Base-by-base conservation (phyloP, 2,329 filamentous ascomycete genomes). In the Alternaria arborescens region DNA sequence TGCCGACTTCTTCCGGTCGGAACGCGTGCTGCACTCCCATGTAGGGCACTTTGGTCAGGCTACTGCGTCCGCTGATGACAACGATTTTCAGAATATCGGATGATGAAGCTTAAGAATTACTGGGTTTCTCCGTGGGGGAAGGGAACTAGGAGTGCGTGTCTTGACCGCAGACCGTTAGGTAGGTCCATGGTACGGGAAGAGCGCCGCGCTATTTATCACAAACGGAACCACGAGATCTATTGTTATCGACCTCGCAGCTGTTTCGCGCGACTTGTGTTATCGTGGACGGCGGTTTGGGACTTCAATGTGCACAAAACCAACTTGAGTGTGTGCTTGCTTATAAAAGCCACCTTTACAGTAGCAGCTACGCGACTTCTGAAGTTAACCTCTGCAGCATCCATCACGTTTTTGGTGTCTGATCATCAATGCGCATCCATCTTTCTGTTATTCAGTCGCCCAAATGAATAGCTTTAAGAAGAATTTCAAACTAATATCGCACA, bases 1-100 rank as follows among this genome's bases (percentile, higher is more conserved):
- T 38, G 47, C 47, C 47, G 48, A 40, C 14, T 52, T 52, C 36
- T 52, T 52, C 48, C 48, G 34, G 10, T n/a, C 12, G 46, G 11
- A 48, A 24, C 30, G 12, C 46, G 24, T 5, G 14, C 30, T 36
- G 44, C 7, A 22, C 18, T 2, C 6, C 0, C 3, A 1, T 20
- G 43, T 10, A 46, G 43, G 24, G 26, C 42, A 8, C 2, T 32
- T 3, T 30, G 5, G 34, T 38, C 16, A 18, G 20, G 6, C 3
- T 8, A 4, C 26, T 43, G 41, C 41, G 22, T 24, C 41, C 20
- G 41, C 41, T 16, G 20, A 12, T 24, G 11, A 43, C 22, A 16
- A 43, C 0, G 11, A 1, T 12, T 7, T 24, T 16, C 4, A 22
- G 4, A 16, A 16, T 24, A 14, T 47, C 28, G 16, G 44, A 12